Conservation (phyloP, 2,329 filamentous ascomycete species). For the Penicillium carneum region DNA sequence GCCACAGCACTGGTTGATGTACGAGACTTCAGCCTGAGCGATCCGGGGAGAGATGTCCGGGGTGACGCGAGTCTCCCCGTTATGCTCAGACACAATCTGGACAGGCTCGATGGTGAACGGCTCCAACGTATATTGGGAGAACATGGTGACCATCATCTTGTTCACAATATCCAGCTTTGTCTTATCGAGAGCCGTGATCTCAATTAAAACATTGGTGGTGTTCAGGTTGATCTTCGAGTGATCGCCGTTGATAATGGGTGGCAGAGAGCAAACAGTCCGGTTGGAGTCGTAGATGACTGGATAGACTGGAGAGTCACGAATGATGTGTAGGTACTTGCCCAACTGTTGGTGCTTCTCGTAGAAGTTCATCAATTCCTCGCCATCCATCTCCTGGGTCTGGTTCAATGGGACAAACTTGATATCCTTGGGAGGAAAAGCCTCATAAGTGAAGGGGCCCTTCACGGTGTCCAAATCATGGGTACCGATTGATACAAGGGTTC, state of each 20-base stretch:
- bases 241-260: conserved; percentile 96
- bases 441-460: conserved; percentile 94
- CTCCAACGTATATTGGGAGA: conserved; percentile 87
- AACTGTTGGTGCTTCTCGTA: conserved; percentile 94
- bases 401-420: conserved; percentile 92
- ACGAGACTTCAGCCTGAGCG: conserved; percentile 84
- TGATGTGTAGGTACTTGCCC: conserved; percentile 89
- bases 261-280: conserved; percentile 85
- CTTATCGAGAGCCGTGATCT: conserved; percentile 92
- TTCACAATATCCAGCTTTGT: conserved; percentile 96
- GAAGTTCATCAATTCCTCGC: conserved; percentile 87
- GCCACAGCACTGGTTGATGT: conserved; percentile 92
- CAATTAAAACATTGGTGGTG: conserved; percentile 94
- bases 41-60: conserved; percentile 79
- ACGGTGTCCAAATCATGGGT: conserved; percentile 95
- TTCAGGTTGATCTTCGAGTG: conserved; percentile 93
- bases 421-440: conserved; percentile 87
- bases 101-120: conserved; percentile 93
- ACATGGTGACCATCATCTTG: conserved; percentile 97
- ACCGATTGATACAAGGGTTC: conserved; percentile 94
- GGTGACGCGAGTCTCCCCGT: conserved; percentile 78
- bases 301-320: conserved; percentile 90
- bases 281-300: conserved; percentile 94
- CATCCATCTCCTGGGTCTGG: conserved; percentile 87
- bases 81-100: conserved; percentile 90